Base-by-base conservation (phyloP, 305 asterid genomes). In the Striga hermonthica region DNA sequence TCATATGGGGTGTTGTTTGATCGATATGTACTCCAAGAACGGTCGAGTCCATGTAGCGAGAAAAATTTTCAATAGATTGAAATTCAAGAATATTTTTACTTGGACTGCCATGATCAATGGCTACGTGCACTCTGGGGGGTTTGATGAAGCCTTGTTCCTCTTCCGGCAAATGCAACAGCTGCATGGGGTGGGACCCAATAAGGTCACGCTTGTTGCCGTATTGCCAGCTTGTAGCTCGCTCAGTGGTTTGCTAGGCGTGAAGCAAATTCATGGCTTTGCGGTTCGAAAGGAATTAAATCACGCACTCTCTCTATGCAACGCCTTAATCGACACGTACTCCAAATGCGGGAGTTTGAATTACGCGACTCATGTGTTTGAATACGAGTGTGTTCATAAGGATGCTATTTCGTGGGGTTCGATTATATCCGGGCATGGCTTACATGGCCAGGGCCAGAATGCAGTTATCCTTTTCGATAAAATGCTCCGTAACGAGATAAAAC, bases 71-170 rank as follows among this genome's bases (percentile, higher is more conserved):
- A 80, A 80, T 64, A 59, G 71, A 56, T 60, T 83, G 74, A 55
- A 60, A 70, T 16, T 39, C 38, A 76, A 67, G 73, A 87, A 87
- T 54, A 80, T 87, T 4, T 81, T 78, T 68, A 63, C 79, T 22
- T 87, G 91, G 95, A 87, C 95, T 15, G 82, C 88, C 3, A 80
- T 87, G 79, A 78, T 87, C 64, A 84, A 76, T 45, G 89, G 95
- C 57, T 84, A 74, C 63, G 87, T 76, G 43, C 76, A 73, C 54
- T 62, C 73, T 63, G 74, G 79, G 43, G 22, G 38, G 16, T 79
- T 76, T 9, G 76, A 72, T 5, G 85, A 84, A 68, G 91, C 87
- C 31, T 71, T 81, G 62, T 62, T 10, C 61, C 83, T 83, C 12
- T 84, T 87, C 45, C 79, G 76, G 8, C 83, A 65, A 55, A 87